Conservation (phyloP, 2,329 filamentous ascomycete genomes). For the Pestalotiopsis sp. region DNA sequence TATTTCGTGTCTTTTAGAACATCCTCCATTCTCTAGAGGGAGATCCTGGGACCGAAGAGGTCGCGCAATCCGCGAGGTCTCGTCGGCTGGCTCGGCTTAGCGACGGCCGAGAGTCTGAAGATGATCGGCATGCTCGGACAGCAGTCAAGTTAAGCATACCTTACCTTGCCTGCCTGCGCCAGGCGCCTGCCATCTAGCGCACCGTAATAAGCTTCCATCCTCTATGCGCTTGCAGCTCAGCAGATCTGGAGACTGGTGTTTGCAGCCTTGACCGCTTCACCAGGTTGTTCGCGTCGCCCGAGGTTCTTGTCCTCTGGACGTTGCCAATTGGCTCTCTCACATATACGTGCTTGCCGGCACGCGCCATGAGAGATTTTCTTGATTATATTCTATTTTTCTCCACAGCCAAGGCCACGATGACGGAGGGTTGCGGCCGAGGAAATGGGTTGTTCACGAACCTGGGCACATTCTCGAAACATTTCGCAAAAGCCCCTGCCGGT, state of each 20-base stretch:
- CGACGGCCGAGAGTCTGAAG: not conserved
- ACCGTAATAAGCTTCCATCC: not conserved
- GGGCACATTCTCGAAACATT: not conserved
- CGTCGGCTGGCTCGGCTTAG: not conserved
- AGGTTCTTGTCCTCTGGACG: not conserved
- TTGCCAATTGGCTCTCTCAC: not conserved
- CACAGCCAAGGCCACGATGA: not conserved
- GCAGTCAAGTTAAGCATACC: not conserved
- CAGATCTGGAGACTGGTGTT: not conserved
- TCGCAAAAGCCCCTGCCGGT: not conserved
- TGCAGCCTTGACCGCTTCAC: not conserved
- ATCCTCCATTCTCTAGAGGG: not conserved
- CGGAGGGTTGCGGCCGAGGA: not conserved
- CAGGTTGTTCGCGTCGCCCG: not conserved
- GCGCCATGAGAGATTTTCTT: not conserved
- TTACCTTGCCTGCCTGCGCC: not conserved
- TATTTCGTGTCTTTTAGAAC: not conserved
- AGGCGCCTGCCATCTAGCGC: not conserved
- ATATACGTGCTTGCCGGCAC: not conserved
- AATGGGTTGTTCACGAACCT: not conserved
- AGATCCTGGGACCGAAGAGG: not conserved
- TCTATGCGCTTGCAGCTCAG: not conserved
- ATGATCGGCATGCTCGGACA: not conserved
- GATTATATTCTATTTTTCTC: not conserved
- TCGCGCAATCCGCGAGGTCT: not conserved